These are phyloP conservation scores for Trichoderma brevicompactum DNA, from an alignment of 2,329 filamentous ascomycete species.

Conservation along the genomic window DNA sequence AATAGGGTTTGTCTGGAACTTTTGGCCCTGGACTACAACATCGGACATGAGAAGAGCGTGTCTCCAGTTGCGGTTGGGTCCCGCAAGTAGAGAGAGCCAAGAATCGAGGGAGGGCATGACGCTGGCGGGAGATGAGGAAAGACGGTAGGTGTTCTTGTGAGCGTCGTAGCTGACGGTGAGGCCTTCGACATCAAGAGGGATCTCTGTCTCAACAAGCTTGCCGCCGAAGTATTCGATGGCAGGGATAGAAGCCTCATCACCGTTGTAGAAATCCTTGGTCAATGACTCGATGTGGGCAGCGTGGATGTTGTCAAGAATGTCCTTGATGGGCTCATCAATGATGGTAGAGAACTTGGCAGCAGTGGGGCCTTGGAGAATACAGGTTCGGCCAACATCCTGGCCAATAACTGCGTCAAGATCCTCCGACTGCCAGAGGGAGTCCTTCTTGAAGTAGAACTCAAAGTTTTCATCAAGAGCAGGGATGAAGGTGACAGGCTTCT, in stretches of 20 bases:
- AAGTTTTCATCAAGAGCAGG: constrained; percentile 96
- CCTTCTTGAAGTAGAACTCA: constrained; percentile 99
- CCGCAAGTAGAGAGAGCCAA: constrained; percentile 89
- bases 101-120: constrained; percentile 77
- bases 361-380: constrained; percentile 94
- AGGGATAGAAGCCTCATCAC: constrained; percentile 75
- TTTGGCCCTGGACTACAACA: constrained; percentile 91
- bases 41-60: constrained; percentile 94
- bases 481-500: constrained; percentile 97
- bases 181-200: constrained; percentile 80
- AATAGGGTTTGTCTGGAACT: constrained; percentile 97
- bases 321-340: constrained; percentile 91
- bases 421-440: constrained; percentile 98
- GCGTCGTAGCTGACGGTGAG: constrained; percentile 79
- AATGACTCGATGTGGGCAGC: constrained; percentile 81
- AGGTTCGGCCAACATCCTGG: constrained; percentile 94
- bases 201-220: constrained; percentile 72
- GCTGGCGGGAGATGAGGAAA: constrained; percentile 75
- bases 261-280: constrained; percentile 77
- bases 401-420: constrained; percentile 94
- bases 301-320: constrained; percentile 92
- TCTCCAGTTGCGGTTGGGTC: constrained; percentile 85
- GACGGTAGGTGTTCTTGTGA: constrained; percentile 80
- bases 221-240: constrained; percentile 95
- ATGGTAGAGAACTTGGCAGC: constrained; percentile 87